phyloP scores from a whole-genome alignment of 495 filamentous ascomycete genomes.

The Bombardia bombarda region DNA sequence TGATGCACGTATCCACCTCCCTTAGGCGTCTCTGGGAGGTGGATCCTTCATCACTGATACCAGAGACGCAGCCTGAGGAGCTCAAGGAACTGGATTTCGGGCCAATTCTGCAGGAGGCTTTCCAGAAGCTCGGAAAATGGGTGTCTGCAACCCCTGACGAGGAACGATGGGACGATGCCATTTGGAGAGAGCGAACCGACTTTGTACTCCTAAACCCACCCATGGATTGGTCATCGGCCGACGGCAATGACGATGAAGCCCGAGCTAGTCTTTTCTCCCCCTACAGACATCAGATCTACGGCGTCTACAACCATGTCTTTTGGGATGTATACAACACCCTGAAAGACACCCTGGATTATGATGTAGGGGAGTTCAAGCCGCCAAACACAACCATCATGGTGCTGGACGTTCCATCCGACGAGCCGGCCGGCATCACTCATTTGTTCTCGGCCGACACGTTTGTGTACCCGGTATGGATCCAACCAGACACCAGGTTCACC shows the following conservation, averaged over 20 bases:
- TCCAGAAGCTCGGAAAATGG: too few species aligned
- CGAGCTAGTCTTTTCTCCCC: background rate
- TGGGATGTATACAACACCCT: constrained; percentile 3
- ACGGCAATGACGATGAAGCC: background rate
- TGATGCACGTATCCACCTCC: background rate
- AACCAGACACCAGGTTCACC: background rate
- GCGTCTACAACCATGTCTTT: constrained; percentile 7
- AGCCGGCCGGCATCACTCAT: background rate
- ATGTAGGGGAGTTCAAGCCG: constrained; percentile 9
- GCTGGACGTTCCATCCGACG: background rate
- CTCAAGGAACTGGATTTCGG: too few species aligned
- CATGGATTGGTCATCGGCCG: background rate
- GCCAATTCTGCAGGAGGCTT: too few species aligned
- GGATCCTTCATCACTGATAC: background rate
- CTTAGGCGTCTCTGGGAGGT: background rate
- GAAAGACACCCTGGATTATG: background rate
- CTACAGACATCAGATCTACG: constrained; percentile 4
- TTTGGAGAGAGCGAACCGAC: background rate
- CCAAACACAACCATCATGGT: constrained; percentile 6
- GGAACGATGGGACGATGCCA: background rate
- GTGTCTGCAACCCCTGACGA: background rate
- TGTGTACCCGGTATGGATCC: constrained; percentile 8
- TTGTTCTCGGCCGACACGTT: constrained; percentile 3
- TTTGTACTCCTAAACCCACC: background rate
- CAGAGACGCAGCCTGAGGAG: background rate